Evolutionary conservation across 139 green algal genomes (phyloP).

Genomic region (Monoraphidium neglectum): DNA sequence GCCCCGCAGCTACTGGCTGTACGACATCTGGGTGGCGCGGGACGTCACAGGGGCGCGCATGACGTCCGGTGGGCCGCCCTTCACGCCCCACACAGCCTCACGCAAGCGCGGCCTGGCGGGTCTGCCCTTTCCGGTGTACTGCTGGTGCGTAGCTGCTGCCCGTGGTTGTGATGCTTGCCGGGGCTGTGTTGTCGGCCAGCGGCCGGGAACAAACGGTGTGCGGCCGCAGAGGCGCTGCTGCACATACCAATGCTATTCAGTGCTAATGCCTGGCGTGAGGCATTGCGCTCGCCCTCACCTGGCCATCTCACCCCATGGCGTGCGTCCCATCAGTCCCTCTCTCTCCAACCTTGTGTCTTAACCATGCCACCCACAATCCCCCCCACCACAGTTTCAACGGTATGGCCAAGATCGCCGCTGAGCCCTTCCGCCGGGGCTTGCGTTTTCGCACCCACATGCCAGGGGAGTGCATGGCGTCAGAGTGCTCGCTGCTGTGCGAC

Average conservation of each 20-base stretch:
- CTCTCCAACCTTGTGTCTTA: background rate
- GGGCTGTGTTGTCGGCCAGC: too few relatives aligned
- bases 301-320: too few relatives aligned
- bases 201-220: too few relatives aligned
- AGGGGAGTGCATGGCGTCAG: constrained; percentile 48
- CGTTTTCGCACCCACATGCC: constrained; percentile 22
- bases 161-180: too few relatives aligned
- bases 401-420: background rate
- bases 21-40: too few relatives aligned
- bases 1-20: too few relatives aligned
- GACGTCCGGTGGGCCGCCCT: too few relatives aligned
- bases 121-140: constrained; percentile 47
- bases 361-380: background rate
- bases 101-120: constrained; percentile 16
- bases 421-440: background rate
- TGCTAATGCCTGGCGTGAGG: too few relatives aligned
- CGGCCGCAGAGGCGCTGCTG: background rate
- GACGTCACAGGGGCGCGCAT: too few relatives aligned
- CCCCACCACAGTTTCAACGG: background rate
- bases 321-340: background rate
- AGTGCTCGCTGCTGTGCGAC: constrained; percentile 56
- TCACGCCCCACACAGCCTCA: too few relatives aligned
- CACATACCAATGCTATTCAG: too few relatives aligned
- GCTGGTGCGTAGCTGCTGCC: constrained; percentile 50
- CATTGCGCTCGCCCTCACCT: too few relatives aligned